Evolutionary conservation across 352 stramenopile genomes (phyloP), one percentile per base, ranked within the genome.

Genomic region (Pythium apleroticum): DNA sequence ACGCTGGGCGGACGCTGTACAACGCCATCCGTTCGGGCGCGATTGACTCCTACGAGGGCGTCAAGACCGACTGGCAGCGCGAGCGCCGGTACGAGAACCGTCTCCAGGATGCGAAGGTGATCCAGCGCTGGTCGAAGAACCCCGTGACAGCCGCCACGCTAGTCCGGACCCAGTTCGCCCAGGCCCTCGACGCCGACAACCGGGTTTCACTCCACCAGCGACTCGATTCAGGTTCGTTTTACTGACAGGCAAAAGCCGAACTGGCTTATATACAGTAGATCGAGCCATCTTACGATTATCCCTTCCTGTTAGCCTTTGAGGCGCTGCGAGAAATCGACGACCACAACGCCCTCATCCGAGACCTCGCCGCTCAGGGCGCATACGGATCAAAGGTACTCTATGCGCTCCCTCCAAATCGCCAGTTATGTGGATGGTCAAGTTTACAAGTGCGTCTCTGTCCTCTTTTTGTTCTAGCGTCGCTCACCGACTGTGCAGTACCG

Each of bases 41-140:
- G 1, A 73, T 88, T 28, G 57, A 84, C 30, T 85, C 84, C 37
- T 93, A 93, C 49, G 60, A 81, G 10, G 81, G 75, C 31, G 72
- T 89, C 30, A 88, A 85, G 56, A 65, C 67, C 54, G 83, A 93
- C 67, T 93, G 83, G 86, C 81, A 89, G 64, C 83, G 81, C 22
- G 83, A 93, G 62, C 82, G 81, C 15, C 59, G 71, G 48, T 90
- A 90, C 30, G 72, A 81, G 19, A 71, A 63, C 28, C 78, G 80
- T 1, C 67, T 93, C 3, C 65, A 78, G 11, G 81, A 89, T 56
- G 74, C 86, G 48, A 63, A 74, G 52, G 70, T 77, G 24, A 41
- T 86, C 15, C 71, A 73, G 46, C 60, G 46, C 35, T 77, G 66
- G 59, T 63, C 56, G 3, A 67, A 73, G 53, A 58, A 54, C 9